These are phyloP conservation scores for Blastobotrys ciferrii DNA, from an alignment of 1,139 yeast genomes.

Conservation along the genomic window DNA sequence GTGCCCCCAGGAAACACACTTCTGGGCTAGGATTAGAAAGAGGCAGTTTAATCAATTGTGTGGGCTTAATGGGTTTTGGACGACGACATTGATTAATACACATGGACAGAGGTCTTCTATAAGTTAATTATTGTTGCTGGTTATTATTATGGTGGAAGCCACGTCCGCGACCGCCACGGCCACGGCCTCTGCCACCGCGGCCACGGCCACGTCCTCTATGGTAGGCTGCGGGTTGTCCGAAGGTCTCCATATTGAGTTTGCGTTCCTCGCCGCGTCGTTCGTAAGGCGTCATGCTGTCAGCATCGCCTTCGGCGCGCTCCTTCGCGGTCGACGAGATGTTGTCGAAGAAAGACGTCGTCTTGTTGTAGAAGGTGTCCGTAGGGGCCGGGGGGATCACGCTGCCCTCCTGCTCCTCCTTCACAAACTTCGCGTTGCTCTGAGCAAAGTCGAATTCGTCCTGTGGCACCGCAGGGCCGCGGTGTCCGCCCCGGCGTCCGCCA, in stretches of 20 bases:
- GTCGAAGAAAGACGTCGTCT: constrained; percentile 77
- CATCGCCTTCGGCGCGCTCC: constrained; percentile 36
- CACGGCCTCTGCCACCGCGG: constrained; percentile 36
- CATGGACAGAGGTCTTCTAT: too few relatives aligned
- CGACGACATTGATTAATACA: background rate
- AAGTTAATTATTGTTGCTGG: background rate
- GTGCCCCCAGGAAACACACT: too few relatives aligned
- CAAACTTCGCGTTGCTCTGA: constrained; percentile 61
- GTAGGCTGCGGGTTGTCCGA: constrained; percentile 51
- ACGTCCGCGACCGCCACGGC: constrained; percentile 37
- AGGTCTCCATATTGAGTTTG: constrained; percentile 60
- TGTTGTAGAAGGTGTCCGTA: constrained; percentile 51
- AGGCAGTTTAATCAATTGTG: too few relatives aligned
- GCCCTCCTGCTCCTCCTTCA: constrained; percentile 36
- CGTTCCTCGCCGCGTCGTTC: constrained; percentile 67
- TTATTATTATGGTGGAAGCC: constrained; percentile 24
- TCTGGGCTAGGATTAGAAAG: too few relatives aligned
- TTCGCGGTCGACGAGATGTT: constrained; percentile 59
- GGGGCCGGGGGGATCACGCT: constrained; percentile 23
- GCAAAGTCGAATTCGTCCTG: constrained; percentile 63
- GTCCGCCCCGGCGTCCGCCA: constrained; percentile 10
- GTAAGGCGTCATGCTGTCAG: constrained; percentile 32
- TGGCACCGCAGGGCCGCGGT: constrained; percentile 39
- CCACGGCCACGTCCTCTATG: constrained; percentile 39
- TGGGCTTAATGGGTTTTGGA: too few relatives aligned